Base-by-base conservation (phyloP, 1,284 basidiomycete species). In the Cerioporus squamosus region DNA sequence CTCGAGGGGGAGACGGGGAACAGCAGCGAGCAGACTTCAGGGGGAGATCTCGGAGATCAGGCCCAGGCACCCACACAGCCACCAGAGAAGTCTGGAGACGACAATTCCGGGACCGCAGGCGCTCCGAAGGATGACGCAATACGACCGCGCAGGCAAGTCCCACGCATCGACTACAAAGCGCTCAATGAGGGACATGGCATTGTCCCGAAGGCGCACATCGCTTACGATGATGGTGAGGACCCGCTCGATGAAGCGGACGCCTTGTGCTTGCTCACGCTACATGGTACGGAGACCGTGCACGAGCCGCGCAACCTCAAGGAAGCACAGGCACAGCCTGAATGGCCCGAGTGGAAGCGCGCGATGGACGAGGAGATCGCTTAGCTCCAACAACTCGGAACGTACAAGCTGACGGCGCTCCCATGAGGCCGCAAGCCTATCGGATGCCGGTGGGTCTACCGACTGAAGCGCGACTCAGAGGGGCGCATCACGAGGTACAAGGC, bases 401-500 rank as follows among this genome's bases (percentile, higher is more conserved):
- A 61, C 59, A 26, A 44, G 9, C 56, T 36, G 0, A 59, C 68
- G 0, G 44, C 67, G 1, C 75, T 74, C 0, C n/a, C 44, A 0
- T 72, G 64, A 0, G 59, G 64, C 3, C 67, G 68, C 17, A 60
- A 63, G 6, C n/a, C n/a, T n/a, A 60, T 73, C 10, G 66, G 67
- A 0, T 69, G 64, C 39, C 42, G 54, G 15, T 78, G 75, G 72
- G 73, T 77, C 2, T 75, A 72, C 62, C 63, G 62, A 17, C 61
- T 66, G 31, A 70, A 68, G 45, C 73, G 71, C 46, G 59, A 67
- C 26, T 61, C 74, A n/a, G 44, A 64, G 9, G 60, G 72, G 2
- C 62, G 69, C 1, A 52, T 75, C 12, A 47, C 57, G 12, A 66
- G 70, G 24, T 69, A 69, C 68, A 81, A 81, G 62, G 77, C 75